These are phyloP conservation scores for Trichophyton verrucosum DNA, from an alignment of 2,329 filamentous ascomycete genomes.

Conservation along the genomic window DNA sequence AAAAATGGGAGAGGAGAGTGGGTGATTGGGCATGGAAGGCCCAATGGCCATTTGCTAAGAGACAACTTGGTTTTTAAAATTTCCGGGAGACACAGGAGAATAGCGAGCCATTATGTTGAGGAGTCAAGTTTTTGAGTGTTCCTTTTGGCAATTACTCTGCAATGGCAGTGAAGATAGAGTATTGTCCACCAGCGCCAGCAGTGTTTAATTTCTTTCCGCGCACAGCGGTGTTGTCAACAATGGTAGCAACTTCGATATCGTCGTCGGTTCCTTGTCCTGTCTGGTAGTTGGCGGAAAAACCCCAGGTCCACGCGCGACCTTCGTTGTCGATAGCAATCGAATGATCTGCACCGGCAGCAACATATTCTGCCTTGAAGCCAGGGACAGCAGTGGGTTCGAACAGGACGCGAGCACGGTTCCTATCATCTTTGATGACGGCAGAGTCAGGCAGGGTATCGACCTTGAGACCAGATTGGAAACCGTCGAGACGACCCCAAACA, in stretches of 20 bases:
- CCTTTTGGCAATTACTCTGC: neutral
- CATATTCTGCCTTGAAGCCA: conserved; percentile 44
- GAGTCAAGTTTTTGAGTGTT: neutral
- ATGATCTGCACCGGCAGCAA: conserved; percentile 59
- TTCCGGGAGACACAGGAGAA: neutral
- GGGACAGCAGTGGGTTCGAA: conserved; percentile 50
- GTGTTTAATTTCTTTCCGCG: conserved; percentile 60
- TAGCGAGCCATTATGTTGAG: neutral
- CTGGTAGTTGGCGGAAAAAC: conserved; percentile 69
- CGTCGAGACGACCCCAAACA: conserved; percentile 50
- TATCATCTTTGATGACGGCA: conserved; percentile 51
- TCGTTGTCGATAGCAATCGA: conserved; percentile 56
- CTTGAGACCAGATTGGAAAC: conserved; percentile 49
- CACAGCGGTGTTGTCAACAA: conserved; percentile 75
- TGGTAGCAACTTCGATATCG: conserved; percentile 62
- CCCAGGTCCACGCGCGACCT: conserved; percentile 65
- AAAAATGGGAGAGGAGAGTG: neutral
- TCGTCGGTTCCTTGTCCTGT: conserved; percentile 67
- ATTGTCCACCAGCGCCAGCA: conserved; percentile 84
- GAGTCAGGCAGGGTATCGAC: conserved; percentile 44
- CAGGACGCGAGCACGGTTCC: conserved; percentile 58
- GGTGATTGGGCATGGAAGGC: neutral
- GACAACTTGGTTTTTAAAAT: neutral
- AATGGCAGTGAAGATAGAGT: conserved; percentile 26
- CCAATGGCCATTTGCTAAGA: neutral